These are phyloP conservation scores for Lactarius sanguifluus DNA, from an alignment of 768 basidiomycete genomes.

Conservation along the genomic window DNA sequence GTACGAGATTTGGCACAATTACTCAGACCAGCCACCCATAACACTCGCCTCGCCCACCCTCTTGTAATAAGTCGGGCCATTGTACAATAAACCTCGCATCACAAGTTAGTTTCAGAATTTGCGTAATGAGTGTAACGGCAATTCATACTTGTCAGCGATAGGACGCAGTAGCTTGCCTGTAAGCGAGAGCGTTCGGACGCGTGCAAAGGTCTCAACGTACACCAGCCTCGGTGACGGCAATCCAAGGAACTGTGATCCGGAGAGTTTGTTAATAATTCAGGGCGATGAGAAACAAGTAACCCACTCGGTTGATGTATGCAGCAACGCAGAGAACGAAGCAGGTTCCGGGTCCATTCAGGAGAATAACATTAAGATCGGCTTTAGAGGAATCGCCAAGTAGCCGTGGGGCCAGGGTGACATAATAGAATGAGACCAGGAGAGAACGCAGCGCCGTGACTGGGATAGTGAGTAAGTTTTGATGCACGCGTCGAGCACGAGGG, in stretches of 20 bases:
- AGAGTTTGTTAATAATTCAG: conserved; percentile 13
- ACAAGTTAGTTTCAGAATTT: conserved; percentile 11
- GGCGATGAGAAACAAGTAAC: conserved; percentile 31
- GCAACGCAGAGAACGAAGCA: conserved; percentile 77
- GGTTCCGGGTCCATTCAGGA: conserved; percentile 95
- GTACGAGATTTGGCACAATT: not conserved
- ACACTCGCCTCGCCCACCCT: conserved; percentile 48
- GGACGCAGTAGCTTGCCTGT: conserved; percentile 79
- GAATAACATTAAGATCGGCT: conserved; percentile 77
- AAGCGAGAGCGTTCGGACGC: conserved; percentile 75
- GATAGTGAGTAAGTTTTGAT: conserved; percentile 73
- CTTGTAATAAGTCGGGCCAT: conserved; percentile 65
- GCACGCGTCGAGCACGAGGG: conserved; percentile 86
- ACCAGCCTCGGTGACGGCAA: conserved; percentile 69
- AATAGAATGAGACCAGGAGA: conserved; percentile 58
- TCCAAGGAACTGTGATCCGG: conserved; percentile 61
- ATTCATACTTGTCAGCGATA: conserved; percentile 76
- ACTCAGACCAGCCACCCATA: conserved; percentile 65
- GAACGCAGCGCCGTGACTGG: conserved; percentile 64
- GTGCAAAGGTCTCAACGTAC: conserved; percentile 94
- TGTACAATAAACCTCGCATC: conserved; percentile 78
- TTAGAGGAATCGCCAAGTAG: conserved; percentile 37
- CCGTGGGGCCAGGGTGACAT: conserved; percentile 55
- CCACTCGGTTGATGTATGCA: conserved; percentile 68
- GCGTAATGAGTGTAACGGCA: conserved; percentile 1